Conservation (phyloP, 139 green algal species). For the Zygnema circumcarinatum region DNA sequence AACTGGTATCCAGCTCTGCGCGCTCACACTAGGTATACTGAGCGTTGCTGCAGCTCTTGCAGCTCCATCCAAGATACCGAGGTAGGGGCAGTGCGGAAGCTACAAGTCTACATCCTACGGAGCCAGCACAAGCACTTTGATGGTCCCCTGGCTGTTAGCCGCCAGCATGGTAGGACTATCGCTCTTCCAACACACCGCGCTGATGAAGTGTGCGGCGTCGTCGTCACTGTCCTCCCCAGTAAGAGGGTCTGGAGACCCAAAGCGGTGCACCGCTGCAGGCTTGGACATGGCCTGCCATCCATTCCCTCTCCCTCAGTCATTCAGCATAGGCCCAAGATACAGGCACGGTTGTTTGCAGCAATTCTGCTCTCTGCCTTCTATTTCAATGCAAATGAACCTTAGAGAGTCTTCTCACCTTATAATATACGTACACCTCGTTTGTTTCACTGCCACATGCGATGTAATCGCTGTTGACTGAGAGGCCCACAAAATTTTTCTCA, state of each 20-base stretch:
- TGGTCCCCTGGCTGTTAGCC: constrained; percentile 73
- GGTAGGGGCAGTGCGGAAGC: too few relatives aligned
- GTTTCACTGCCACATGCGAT: constrained; percentile 88
- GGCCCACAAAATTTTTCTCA: constrained; percentile 95
- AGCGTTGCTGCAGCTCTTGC: too few relatives aligned
- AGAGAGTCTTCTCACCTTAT: constrained; percentile 57
- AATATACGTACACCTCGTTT: constrained; percentile 79
- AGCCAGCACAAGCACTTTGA: constrained; percentile 68
- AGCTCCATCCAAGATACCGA: too few relatives aligned
- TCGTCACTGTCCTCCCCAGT: constrained; percentile 14
- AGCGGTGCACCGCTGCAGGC: constrained; percentile 44
- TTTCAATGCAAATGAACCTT: not conserved
- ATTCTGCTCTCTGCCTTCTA: not conserved
- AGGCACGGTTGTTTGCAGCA: not conserved
- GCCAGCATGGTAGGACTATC: constrained; percentile 67
- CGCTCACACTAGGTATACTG: too few relatives aligned
- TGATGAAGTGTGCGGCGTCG: constrained; percentile 69
- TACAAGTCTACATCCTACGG: constrained; percentile 28
- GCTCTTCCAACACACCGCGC: constrained; percentile 74
- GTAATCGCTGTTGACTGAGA: constrained; percentile 73
- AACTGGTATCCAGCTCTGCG: too few relatives aligned
- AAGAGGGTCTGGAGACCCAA: constrained; percentile 47
- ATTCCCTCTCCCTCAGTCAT: not conserved
- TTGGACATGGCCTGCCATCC: constrained; percentile 60
- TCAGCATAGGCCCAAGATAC: not conserved